Evolutionary conservation across 768 basidiomycete genomes (phyloP).

Genomic region (Mycena rosella): DNA sequence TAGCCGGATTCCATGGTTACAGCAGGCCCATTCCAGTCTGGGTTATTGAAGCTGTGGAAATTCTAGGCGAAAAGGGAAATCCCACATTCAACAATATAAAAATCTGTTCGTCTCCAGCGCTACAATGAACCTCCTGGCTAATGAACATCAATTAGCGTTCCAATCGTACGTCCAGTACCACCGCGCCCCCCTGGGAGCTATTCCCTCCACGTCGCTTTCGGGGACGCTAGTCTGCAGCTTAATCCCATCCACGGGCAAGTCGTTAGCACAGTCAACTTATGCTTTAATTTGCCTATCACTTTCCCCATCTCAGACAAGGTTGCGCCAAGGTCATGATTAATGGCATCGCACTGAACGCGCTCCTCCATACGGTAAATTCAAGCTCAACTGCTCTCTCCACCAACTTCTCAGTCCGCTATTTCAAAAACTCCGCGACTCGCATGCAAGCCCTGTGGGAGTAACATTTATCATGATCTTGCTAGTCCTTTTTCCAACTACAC

Average conservation of each 20-base stretch:
- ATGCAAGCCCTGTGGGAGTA: conserved; percentile 28
- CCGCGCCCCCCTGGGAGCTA: conserved; percentile 8
- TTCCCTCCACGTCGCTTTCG: conserved; percentile 40
- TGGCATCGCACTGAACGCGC: conserved; percentile 35
- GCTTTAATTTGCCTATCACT: neutral
- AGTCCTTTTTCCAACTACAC: no score
- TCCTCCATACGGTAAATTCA: conserved; percentile 21
- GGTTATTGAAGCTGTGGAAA: conserved; percentile 20
- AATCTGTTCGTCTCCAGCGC: conserved; percentile 19
- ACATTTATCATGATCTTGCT: neutral
- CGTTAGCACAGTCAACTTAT: neutral
- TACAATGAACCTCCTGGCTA: neutral
- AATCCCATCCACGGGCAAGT: conserved; percentile 40
- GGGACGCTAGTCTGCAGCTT: conserved; percentile 37
- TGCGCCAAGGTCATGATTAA: conserved; percentile 39
- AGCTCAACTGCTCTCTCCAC: neutral
- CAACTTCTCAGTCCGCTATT: conserved; percentile 17
- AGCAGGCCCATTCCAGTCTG: conserved; percentile 10
- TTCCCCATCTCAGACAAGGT: conserved; percentile 33
- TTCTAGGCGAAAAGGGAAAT: conserved; percentile 16
- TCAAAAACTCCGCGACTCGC: conserved; percentile 8
- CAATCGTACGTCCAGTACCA: conserved; percentile 37
- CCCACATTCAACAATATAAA: conserved; percentile 19
- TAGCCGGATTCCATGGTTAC: conserved; percentile 5
- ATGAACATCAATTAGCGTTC: conserved; percentile 17